phyloP scores from a whole-genome alignment of 768 basidiomycete species.

The Leccinum variicolor region DNA sequence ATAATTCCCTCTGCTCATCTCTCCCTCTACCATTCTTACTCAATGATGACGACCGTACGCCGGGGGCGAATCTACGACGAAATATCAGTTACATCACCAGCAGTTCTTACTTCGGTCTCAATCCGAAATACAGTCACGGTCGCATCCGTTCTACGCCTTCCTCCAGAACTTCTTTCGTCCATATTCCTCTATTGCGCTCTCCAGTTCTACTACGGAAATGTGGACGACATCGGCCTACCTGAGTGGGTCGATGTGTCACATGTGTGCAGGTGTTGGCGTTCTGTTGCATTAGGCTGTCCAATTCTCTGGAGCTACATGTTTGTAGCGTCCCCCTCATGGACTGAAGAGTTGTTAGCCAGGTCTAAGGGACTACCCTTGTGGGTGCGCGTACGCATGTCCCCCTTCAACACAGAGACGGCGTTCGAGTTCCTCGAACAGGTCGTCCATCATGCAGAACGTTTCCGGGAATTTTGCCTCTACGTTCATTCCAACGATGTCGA shows the following conservation, averaged over 20 bases:
- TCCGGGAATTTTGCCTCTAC: not conserved
- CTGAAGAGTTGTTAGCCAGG: not conserved
- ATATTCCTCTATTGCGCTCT: not conserved
- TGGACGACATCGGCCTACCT: not conserved
- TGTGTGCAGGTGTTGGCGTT: constrained; percentile 1
- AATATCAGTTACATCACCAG: too few relatives aligned
- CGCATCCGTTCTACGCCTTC: not conserved
- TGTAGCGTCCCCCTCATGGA: not conserved
- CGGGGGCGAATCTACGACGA: not conserved
- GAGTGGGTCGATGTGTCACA: not conserved
- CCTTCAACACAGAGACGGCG: not conserved
- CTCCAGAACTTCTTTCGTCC: not conserved
- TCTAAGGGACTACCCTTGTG: not conserved
- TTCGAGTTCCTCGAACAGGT: not conserved
- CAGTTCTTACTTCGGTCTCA: not conserved
- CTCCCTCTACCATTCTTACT: not conserved
- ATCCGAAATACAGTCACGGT: not conserved
- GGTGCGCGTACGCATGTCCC: not conserved
- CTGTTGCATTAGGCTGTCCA: not conserved
- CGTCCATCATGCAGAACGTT: not conserved
- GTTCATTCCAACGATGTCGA: not conserved
- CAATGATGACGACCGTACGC: not conserved
- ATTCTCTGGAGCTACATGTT: constrained; percentile 1
- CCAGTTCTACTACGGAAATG: not conserved
- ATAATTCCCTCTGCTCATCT: not conserved